Conservation (phyloP, 129 eudicot species). For the Heracleum sosnowskyi region DNA sequence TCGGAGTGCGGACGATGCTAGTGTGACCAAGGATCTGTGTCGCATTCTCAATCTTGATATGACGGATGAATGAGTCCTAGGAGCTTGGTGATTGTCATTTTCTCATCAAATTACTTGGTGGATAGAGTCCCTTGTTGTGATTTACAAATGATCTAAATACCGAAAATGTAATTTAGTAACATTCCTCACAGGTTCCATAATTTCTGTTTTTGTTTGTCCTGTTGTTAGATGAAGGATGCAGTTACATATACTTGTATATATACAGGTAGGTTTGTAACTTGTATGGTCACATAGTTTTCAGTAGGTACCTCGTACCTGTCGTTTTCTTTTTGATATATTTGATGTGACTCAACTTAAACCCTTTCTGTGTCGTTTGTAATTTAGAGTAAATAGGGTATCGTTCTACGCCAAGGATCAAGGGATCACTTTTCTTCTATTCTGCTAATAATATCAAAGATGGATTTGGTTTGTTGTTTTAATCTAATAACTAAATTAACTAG, state of each 20-base stretch:
- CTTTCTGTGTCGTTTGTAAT: too few relatives aligned
- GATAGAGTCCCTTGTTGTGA: neutral
- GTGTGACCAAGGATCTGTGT: constrained; percentile 76
- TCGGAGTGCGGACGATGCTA: constrained; percentile 37
- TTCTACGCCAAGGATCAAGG: too few relatives aligned
- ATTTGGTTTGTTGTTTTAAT: too few relatives aligned
- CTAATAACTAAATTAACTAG: too few relatives aligned
- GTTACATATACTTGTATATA: constrained; percentile 23
- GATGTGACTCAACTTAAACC: too few relatives aligned
- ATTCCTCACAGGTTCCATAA: neutral
- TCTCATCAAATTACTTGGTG: neutral
- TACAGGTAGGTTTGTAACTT: constrained; percentile 28
- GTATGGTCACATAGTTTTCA: constrained; percentile 8
- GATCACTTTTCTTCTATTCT: too few relatives aligned
- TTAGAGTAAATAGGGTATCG: too few relatives aligned
- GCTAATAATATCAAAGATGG: too few relatives aligned
- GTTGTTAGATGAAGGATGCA: constrained; percentile 7
- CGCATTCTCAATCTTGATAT: constrained; percentile 90
- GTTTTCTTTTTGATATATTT: neutral
- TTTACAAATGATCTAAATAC: neutral
- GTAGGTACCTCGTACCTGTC: constrained; percentile 14
- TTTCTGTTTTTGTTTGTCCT: neutral
- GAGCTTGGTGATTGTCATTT: constrained; percentile 12
- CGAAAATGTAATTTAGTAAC: neutral
- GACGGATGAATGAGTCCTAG: constrained; percentile 43